Evolutionary conservation across 1,284 basidiomycete genomes (phyloP).

Genomic region (Apiotrichum laibachii): DNA sequence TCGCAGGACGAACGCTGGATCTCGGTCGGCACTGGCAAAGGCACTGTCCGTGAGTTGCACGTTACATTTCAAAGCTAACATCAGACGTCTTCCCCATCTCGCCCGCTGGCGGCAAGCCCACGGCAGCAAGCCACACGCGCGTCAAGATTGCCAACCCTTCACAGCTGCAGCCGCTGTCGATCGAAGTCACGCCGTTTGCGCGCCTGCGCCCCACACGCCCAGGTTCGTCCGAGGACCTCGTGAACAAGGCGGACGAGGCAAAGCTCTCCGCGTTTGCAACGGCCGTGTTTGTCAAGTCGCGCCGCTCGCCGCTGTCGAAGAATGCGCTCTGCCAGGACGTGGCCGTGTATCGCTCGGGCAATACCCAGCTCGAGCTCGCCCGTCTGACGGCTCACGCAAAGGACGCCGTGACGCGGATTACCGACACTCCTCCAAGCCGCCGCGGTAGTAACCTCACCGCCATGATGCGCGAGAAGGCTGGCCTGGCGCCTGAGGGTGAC

Average conservation of each 20-base stretch:
- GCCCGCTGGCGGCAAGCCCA: slow-evolving; percentile 68
- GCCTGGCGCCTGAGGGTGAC: slow-evolving; percentile 43
- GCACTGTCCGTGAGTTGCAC: slow-evolving; percentile 52
- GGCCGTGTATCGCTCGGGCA: slow-evolving; percentile 26
- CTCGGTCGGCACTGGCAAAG: slow-evolving; percentile 60
- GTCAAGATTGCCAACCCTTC: slow-evolving; percentile 60
- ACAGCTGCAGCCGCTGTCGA: slow-evolving; percentile 58
- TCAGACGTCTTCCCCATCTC: slow-evolving; percentile 72
- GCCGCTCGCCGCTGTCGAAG: slow-evolving; percentile 20
- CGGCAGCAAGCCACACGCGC: slow-evolving; percentile 63
- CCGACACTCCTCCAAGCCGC: slow-evolving; percentile 3
- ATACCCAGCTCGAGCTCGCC: slow-evolving; percentile 29
- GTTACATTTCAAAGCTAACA: not conserved
- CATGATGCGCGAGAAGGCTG: slow-evolving; percentile 41
- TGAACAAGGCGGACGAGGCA: slow-evolving; percentile 1
- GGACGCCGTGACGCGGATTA: not conserved
- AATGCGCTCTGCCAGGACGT: slow-evolving; percentile 34
- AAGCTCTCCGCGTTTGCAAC: slow-evolving; percentile 14
- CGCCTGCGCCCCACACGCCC: slow-evolving; percentile 51
- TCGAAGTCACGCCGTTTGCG: slow-evolving; percentile 60
- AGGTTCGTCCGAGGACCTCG: slow-evolving; percentile 1
- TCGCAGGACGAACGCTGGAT: slow-evolving; percentile 67
- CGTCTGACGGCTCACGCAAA: slow-evolving; percentile 17
- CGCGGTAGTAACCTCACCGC: slow-evolving; percentile 42
- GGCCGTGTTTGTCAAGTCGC: slow-evolving; percentile 19